Base-by-base conservation (phyloP, 176 grass and related monocot genomes). In the Melocanna baccifera region DNA sequence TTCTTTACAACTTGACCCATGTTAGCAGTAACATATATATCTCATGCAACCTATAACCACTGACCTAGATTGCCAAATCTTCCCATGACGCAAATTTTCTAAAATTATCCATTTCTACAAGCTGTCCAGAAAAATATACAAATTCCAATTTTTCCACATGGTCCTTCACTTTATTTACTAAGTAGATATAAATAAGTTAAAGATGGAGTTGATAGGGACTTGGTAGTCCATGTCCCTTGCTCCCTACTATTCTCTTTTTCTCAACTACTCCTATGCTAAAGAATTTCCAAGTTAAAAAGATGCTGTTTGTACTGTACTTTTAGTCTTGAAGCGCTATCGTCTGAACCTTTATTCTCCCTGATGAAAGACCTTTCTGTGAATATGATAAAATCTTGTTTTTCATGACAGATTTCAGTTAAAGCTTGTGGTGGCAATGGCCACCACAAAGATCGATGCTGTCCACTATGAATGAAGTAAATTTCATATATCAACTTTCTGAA, bases 361-460 rank as follows among this genome's bases (percentile, higher is more conserved):
- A 26, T 81, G 47, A 69, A 14, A 40, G 63, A 40, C 47, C 41
- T 45, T 51, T 37, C 12, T 67, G 6, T 37, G 46, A 67, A 53
- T 67, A 7, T 72, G 51, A 59, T 22, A 59, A 45, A 40, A 15
- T 73, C 53, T 23, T 62, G 26, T 46, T 82, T 62, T 61, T 23
- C n/a, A 83, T 73, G 18, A 59, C 1, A 83, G 12, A 45, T 72
- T 11, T 34, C 42, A 47, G 40, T 73, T 34, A 48, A 46, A 62
- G 55, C 53, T 42, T 50, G 69, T 14, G 12, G 22, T 12, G 19
- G 73, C 15, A 29, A 30, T 11, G 5, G 28, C 18, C 68, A 62
- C 69, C 56, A 48, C 18, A 62, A 62, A 73, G 81, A n/a, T n/a
- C n/a, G n/a, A 62, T 73, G 41, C n/a, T 71, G 25, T 34, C 52